Evolutionary conservation across 2,329 filamentous ascomycete species (phyloP).

Genomic region (Penicillium sp.): DNA sequence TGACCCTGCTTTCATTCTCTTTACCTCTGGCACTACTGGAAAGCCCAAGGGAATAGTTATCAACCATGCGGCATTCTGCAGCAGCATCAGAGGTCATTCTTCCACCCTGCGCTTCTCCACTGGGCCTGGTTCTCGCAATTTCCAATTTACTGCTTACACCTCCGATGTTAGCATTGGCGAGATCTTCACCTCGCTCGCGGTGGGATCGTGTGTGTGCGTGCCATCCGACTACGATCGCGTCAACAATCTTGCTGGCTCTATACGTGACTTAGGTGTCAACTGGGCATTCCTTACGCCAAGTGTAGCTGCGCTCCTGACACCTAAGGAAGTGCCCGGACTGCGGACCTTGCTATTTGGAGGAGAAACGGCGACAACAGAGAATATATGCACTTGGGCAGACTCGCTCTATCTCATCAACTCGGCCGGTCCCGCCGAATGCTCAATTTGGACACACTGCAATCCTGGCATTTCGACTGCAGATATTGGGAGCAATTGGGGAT

Average conservation of each 20-base stretch:
- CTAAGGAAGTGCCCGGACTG: not conserved
- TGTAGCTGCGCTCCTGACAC: not conserved
- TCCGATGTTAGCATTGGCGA: not conserved
- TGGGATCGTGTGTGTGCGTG: not conserved
- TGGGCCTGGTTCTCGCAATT: not conserved
- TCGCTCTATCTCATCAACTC: not conserved
- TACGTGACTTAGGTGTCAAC: not conserved
- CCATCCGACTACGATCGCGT: not conserved
- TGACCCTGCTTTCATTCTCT: too few relatives aligned
- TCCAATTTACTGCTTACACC: not conserved
- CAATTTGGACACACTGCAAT: not conserved
- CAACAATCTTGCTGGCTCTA: not conserved
- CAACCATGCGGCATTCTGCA: not conserved
- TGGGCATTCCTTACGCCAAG: not conserved
- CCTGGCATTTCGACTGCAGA: not conserved
- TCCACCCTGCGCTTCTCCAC: too few relatives aligned
- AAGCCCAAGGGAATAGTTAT: not conserved
- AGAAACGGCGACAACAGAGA: not conserved
- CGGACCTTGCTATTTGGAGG: not conserved
- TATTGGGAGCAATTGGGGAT: not conserved
- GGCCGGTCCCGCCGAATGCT: not conserved
- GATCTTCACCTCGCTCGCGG: not conserved
- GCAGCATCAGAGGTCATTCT: too few relatives aligned
- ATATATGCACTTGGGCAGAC: not conserved
- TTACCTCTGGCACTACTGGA: not conserved